Conservation (phyloP, 345 rosid genomes). For the Barbarea vulgaris region DNA sequence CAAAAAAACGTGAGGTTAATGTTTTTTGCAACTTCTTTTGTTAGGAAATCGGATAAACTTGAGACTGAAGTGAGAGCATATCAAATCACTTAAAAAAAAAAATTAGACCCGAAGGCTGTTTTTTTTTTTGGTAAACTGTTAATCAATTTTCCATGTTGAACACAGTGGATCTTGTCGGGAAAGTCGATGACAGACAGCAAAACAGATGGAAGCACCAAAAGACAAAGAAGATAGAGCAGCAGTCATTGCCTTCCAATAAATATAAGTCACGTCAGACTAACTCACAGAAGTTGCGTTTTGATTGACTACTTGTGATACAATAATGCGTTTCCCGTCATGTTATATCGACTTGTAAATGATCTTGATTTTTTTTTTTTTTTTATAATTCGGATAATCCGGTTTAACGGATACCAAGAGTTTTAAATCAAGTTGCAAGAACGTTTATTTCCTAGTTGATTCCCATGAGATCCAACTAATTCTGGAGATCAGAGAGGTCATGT, state of each 20-base stretch:
- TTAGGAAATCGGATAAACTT: background rate
- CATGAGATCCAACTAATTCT: no score
- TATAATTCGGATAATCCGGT: no score
- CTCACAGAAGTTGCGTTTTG: background rate
- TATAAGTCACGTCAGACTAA: slow-evolving; percentile 16
- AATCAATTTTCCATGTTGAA: background rate
- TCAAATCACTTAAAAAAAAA: background rate
- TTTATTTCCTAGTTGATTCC: no score
- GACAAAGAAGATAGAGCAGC: slow-evolving; percentile 13
- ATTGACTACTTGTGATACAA: slow-evolving; percentile 11
- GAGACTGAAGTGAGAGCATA: background rate
- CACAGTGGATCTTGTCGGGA: slow-evolving; percentile 22
- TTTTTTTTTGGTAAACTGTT: background rate
- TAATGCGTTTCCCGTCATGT: background rate
- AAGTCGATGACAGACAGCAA: slow-evolving; percentile 19
- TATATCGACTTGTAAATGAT: slow-evolving; percentile 15
- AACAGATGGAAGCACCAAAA: slow-evolving; percentile 13
- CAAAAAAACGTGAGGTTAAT: background rate
- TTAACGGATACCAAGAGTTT: no score
- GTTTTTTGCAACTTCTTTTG: background rate
- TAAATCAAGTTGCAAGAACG: no score
- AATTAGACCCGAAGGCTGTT: background rate
- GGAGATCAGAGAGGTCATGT: no score
- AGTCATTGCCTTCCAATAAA: background rate
- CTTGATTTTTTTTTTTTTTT: no score